Conservation (phyloP, 2,329 filamentous ascomycete species). For the Aspergillus fructus region DNA sequence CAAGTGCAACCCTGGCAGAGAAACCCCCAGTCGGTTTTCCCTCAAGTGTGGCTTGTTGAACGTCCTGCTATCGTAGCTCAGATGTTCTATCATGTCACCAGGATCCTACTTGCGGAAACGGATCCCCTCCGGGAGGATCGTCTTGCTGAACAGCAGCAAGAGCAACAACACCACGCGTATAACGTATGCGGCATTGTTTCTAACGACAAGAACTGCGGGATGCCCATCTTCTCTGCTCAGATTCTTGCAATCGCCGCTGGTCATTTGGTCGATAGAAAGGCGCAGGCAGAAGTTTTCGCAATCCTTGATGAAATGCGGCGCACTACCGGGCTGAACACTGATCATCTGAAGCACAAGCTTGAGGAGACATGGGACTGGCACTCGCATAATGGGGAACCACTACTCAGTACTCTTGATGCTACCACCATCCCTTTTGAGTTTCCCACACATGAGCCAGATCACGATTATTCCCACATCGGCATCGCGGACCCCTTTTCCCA, state of each 20-base stretch:
- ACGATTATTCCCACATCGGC: constrained; percentile 63
- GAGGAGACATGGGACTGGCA: constrained; percentile 76
- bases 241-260: constrained; percentile 76
- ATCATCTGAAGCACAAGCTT: constrained; percentile 69
- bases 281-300: constrained; percentile 77
- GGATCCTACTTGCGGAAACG: constrained; percentile 75
- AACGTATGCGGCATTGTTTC: constrained; percentile 88
- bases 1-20: constrained; percentile 70
- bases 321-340: constrained; percentile 76
- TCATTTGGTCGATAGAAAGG: constrained; percentile 64
- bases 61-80: constrained; percentile 76
- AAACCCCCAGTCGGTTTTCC: constrained; percentile 71
- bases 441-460: constrained; percentile 14
- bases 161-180: constrained; percentile 73
- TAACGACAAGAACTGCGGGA: constrained; percentile 76
- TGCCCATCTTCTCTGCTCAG: constrained; percentile 75
- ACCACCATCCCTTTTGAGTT: constrained; percentile 16
- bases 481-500: constrained; percentile 43
- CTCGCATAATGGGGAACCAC: constrained; percentile 34
- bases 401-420: constrained; percentile 9
- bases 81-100: constrained; percentile 84
- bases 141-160: constrained; percentile 65
- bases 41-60: constrained; percentile 86
- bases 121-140: constrained; percentile 66
- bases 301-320: constrained; percentile 74